Conservation (phyloP, 2,329 filamentous ascomycete genomes). For the Diplocarpon rosae region DNA sequence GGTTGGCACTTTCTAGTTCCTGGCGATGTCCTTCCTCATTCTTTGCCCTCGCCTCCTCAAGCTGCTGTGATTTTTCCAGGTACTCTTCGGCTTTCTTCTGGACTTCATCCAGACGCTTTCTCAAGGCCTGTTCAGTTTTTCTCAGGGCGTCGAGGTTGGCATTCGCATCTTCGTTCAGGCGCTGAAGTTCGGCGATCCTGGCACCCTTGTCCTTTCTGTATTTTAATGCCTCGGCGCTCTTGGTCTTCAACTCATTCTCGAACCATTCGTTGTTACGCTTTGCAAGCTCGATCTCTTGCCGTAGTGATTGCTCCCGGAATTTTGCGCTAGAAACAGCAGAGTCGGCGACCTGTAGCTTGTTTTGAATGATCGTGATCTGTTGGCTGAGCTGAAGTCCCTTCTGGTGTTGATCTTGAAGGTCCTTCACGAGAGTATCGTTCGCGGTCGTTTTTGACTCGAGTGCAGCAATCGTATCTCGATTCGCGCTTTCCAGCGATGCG, state of each 20-base stretch:
- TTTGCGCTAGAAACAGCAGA: slow-evolving; percentile 71
- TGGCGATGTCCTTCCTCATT: slow-evolving; percentile 80
- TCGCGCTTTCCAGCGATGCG: slow-evolving; percentile 77
- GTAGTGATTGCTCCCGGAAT: slow-evolving; percentile 80
- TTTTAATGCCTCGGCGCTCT: slow-evolving; percentile 75
- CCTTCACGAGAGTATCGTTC: slow-evolving; percentile 75
- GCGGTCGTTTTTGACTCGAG: slow-evolving; percentile 83
- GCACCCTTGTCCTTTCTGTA: slow-evolving; percentile 92
- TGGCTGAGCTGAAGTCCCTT: slow-evolving; percentile 77
- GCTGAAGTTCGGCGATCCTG: slow-evolving; percentile 77
- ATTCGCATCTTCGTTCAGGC: slow-evolving; percentile 74
- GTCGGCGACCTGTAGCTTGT: slow-evolving; percentile 72
- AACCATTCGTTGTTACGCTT: slow-evolving; percentile 91
- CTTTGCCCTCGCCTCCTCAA: slow-evolving; percentile 72
- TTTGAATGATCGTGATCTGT: slow-evolving; percentile 71
- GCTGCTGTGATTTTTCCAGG: slow-evolving; percentile 68
- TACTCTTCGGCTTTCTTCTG: slow-evolving; percentile 81
- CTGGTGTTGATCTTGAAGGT: slow-evolving; percentile 79
- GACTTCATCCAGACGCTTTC: slow-evolving; percentile 70
- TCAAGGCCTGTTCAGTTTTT: slow-evolving; percentile 68
- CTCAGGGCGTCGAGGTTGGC: slow-evolving; percentile 67
- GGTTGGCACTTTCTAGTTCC: slow-evolving; percentile 69
- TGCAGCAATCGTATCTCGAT: slow-evolving; percentile 78
- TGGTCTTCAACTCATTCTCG: slow-evolving; percentile 82
- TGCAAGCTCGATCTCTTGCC: slow-evolving; percentile 81